A percentile compares a stretch with the other conserved stretches of the same genome.
Conservation (phyloP, 2,329 filamentous ascomycete genomes). For the Rutstroemia sydowiana region DNA sequence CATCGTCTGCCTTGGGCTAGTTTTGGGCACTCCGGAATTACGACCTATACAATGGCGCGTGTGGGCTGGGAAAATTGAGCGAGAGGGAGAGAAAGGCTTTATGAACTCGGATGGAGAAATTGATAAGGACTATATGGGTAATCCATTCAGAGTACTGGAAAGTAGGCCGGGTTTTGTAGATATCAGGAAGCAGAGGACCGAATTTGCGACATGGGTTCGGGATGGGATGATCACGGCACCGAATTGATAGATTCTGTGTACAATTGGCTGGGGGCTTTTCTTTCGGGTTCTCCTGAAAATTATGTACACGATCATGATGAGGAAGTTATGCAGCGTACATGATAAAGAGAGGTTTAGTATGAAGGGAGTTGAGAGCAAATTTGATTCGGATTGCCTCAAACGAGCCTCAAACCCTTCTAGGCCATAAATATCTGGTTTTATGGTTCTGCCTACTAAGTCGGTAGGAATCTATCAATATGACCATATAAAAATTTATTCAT, state of each 20-base stretch:
- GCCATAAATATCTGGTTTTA: too few relatives aligned
- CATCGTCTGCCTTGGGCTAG: conserved; percentile 75
- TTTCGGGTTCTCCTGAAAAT: neutral
- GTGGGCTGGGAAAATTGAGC: conserved; percentile 79
- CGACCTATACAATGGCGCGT: conserved; percentile 78
- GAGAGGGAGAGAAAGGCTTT: conserved; percentile 58
- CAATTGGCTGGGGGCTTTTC: neutral
- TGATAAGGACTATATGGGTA: conserved; percentile 63
- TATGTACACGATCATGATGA: neutral
- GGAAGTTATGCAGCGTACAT: neutral
- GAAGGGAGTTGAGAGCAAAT: neutral
- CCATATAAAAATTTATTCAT: too few relatives aligned
- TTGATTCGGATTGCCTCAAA: too few relatives aligned
- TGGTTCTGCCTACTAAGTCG: too few relatives aligned
- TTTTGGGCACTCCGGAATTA: conserved; percentile 67
- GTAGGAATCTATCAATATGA: too few relatives aligned
- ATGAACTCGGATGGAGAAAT: conserved; percentile 53
- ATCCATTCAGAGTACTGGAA: conserved; percentile 74
- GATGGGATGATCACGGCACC: conserved; percentile 20
- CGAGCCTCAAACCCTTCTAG: too few relatives aligned
- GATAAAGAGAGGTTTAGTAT: neutral
- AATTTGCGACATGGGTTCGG: conserved; percentile 71
- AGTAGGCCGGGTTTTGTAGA: conserved; percentile 80
- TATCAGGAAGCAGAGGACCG: conserved; percentile 70
- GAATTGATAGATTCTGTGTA: neutral